A percentile compares a stretch with the other conserved stretches of the same genome.
Evolutionary conservation across 148 eudicot species (phyloP).

Genomic region (Chenopodium suecicum): DNA sequence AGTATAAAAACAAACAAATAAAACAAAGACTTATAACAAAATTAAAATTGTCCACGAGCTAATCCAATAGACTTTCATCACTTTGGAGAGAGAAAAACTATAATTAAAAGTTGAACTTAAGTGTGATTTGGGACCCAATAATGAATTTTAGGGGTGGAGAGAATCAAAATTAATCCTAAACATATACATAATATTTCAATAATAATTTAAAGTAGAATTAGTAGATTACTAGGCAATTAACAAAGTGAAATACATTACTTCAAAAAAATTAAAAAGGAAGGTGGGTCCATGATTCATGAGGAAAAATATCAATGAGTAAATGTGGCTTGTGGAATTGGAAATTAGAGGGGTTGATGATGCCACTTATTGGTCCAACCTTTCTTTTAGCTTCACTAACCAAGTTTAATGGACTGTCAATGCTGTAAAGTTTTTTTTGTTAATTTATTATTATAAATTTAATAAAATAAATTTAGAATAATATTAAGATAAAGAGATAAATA

Average conservation of each 20-base stretch:
- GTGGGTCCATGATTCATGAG: conserved; percentile 18
- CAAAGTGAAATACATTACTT: too few species aligned
- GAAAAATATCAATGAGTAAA: conserved; percentile 16
- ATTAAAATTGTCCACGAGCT: conserved; percentile 18
- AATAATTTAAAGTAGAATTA: not conserved
- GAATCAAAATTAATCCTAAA: conserved; percentile 18
- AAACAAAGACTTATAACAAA: conserved; percentile 12
- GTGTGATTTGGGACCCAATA: conserved; percentile 18
- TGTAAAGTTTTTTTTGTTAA: not conserved
- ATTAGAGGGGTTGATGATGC: conserved; percentile 21
- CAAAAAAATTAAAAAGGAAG: not conserved
- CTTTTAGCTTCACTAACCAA: conserved; percentile 6
- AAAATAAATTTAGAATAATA: too few species aligned
- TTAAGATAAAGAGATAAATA: too few species aligned
- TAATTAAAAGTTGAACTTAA: conserved; percentile 6
- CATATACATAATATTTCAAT: not conserved
- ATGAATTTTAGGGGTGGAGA: conserved; percentile 1
- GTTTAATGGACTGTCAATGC: conserved; percentile 5
- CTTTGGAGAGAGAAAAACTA: conserved; percentile 10
- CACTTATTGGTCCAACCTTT: conserved; percentile 6
- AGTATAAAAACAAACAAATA: too few species aligned
- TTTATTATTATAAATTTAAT: too few species aligned
- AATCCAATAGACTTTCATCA: conserved; percentile 11
- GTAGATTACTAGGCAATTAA: too few species aligned
- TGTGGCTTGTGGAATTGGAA: conserved; percentile 10